phyloP scores from a whole-genome alignment of 148 eudicot genomes.

The Salicornia ramosissima region DNA sequence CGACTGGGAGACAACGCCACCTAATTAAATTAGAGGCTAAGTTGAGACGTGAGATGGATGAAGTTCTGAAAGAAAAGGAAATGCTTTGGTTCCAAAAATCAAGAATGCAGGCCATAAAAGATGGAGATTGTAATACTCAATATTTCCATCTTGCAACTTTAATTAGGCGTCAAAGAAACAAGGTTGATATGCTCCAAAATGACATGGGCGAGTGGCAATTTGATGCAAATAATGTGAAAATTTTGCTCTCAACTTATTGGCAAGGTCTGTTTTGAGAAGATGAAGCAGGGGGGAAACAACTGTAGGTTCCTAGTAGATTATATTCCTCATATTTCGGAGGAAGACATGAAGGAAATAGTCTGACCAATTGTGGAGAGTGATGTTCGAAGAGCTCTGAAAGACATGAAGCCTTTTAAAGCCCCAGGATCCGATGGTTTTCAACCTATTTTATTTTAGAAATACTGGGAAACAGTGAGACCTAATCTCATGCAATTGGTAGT shows the following conservation, averaged over 20 bases:
- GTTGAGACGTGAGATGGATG: neutral
- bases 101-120: neutral
- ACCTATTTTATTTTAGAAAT: neutral
- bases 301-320: too few relatives aligned
- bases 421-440: neutral
- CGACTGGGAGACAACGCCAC: too few relatives aligned
- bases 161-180: neutral
- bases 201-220: neutral
- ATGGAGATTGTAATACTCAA: neutral
- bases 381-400: neutral
- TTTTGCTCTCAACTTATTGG: neutral
- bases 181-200: neutral
- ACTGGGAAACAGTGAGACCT: neutral
- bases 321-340: neutral
- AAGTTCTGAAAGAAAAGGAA: neutral
- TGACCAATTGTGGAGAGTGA: neutral
- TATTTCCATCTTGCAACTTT: neutral
- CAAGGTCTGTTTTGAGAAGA: neutral
- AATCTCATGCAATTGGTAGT: neutral
- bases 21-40: too few relatives aligned
- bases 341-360: neutral
- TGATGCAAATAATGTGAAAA: neutral
- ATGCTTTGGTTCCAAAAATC: neutral
- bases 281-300: neutral
- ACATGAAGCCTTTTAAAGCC: neutral